Evolutionary conservation across 2,329 filamentous ascomycete species (phyloP), one percentile per base, ranked within the genome.

Genomic region (Lasiodiplodia gonubiensis): DNA sequence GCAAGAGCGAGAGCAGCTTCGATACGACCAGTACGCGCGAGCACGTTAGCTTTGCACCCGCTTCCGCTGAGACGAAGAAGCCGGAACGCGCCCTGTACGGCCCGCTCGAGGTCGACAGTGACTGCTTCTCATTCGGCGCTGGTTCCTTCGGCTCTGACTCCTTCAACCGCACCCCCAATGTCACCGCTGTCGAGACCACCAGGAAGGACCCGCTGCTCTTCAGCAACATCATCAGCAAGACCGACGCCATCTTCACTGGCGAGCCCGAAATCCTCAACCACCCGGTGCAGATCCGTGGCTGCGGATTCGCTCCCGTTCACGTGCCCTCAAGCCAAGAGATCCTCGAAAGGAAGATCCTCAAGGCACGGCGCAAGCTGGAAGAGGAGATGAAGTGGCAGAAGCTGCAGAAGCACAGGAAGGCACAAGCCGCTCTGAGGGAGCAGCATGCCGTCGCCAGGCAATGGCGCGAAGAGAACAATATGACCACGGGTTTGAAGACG

Each of bases 1-100:
- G 42, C 46, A 63, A 25, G 30, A 63, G 59, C 27, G 59, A 63
- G 10, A 51, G 59, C 59, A 23, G 30, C 16, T 63, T 51, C 30
- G 59, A 63, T 21, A 52, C 59, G 4, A 51, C 27, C 27, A 63
- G 59, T 46, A 51, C 59, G 5, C 46, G 46, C 30, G 11, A 21
- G 4, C 30, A 33, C 53, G 33, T 55, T 33, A 63, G n/a, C n/a
- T 51, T 63, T 23, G 59, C 21, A 2, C 35, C 21, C 35, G 18
- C 59, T 7, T 16, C 42, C 39, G 25, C 42, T 18, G 14, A 25
- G 21, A 37, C n/a, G 16, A 11, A n/a, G 49, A 52, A 52, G 49
- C 49, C 33, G 16, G 53, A 55, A 33, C 53, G 53, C 33, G 18
- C 53, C n/a, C 59, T 63, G 3, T 63, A 35, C 46, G 59, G 59